These are phyloP conservation scores for Teratosphaeria nubilosa DNA, from an alignment of 2,329 filamentous ascomycete species.

Conservation along the genomic window DNA sequence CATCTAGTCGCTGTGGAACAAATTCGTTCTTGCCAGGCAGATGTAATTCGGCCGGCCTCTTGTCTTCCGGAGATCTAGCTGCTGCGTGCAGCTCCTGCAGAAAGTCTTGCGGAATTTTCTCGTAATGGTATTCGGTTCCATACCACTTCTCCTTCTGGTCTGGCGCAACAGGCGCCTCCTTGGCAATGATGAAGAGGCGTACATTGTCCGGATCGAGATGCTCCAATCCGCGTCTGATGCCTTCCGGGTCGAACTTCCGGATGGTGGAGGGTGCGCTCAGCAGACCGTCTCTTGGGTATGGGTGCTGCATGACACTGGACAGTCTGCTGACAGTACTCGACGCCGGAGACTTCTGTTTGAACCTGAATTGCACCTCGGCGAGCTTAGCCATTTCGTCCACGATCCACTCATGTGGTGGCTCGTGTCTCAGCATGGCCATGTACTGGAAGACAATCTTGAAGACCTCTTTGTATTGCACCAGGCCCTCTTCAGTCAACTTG, in stretches of 20 bases:
- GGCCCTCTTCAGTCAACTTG: slow-evolving; percentile 71
- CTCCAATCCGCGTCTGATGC: slow-evolving; percentile 63
- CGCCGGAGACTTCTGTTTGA: slow-evolving; percentile 83
- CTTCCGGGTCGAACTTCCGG: slow-evolving; percentile 67
- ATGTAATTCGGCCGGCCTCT: slow-evolving; percentile 62
- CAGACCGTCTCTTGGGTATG: slow-evolving; percentile 74
- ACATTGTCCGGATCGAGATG: slow-evolving; percentile 82
- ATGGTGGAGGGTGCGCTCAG: slow-evolving; percentile 70
- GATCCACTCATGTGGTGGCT: slow-evolving; percentile 80
- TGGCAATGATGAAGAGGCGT: slow-evolving; percentile 70
- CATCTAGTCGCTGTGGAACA: slow-evolving; percentile 83
- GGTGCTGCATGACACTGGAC: slow-evolving; percentile 84
- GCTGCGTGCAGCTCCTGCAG: slow-evolving; percentile 60
- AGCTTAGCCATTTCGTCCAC: slow-evolving; percentile 85
- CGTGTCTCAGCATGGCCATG: slow-evolving; percentile 71
- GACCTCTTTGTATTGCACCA: slow-evolving; percentile 73
- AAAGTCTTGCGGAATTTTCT: slow-evolving; percentile 68
- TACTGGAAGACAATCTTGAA: slow-evolving; percentile 84
- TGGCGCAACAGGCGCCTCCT: slow-evolving; percentile 75
- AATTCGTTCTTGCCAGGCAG: slow-evolving; percentile 92
- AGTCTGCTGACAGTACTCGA: slow-evolving; percentile 80
- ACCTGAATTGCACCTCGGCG: slow-evolving; percentile 88
- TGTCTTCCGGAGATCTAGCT: slow-evolving; percentile 41
- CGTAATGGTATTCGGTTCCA: slow-evolving; percentile 81
- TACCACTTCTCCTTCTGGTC: slow-evolving; percentile 93